Evolutionary conservation across 2,329 filamentous ascomycete genomes (phyloP).

Genomic region (Sporothrix phasma): DNA sequence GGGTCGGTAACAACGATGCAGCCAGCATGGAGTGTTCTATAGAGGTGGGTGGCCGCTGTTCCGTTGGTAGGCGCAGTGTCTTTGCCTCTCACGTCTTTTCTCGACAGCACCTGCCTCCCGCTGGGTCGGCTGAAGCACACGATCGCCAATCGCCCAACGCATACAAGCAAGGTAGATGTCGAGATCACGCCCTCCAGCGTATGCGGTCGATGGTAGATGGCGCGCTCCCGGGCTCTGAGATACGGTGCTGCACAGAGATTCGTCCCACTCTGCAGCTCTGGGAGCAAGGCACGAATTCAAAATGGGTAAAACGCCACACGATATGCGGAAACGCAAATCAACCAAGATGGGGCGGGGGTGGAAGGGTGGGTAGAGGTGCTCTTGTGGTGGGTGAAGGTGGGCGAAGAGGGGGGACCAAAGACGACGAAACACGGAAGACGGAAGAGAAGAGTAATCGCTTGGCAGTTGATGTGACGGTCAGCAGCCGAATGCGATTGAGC

Average conservation of each 20-base stretch:
- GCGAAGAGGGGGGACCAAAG: not conserved
- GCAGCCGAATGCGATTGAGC: conserved; percentile 4
- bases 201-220: not conserved
- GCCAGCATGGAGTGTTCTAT: conserved; percentile 18
- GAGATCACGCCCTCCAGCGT: not conserved
- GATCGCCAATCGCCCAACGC: conserved; percentile 18
- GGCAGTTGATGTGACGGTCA: not conserved
- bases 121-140: conserved; percentile 14
- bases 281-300: not conserved
- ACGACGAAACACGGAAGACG: not conserved
- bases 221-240: conserved; percentile 7
- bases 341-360: not conserved
- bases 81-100: not conserved
- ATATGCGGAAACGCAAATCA: conserved; percentile 1
- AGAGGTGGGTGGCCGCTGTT: conserved; percentile 17
- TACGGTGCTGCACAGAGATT: conserved; percentile 19
- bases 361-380: not conserved
- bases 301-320: conserved; percentile 8
- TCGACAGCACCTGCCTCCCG: not conserved
- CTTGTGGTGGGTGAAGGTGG: not conserved
- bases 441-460: not conserved
- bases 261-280: conserved; percentile 3
- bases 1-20: conserved; percentile 5
- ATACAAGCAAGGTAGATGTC: conserved; percentile 19
- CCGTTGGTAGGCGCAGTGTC: not conserved